Percentiles rank a stretch among this genome's conserved stretches.
These are phyloP conservation scores for Acorus gramineus DNA, from an alignment of 106 monocot genomes.

Conservation along the genomic window DNA sequence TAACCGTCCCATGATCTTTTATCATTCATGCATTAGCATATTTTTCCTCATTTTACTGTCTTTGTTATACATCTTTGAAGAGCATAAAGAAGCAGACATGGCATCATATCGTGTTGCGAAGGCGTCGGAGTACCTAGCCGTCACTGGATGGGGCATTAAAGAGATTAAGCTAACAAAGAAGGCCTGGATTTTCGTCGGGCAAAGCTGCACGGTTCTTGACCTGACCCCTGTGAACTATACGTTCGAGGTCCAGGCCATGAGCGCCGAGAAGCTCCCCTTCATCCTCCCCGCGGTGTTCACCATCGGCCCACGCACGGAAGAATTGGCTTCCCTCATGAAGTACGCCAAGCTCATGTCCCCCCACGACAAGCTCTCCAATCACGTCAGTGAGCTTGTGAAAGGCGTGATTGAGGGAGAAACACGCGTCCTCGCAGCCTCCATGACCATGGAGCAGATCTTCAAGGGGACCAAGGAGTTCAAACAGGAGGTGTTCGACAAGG, in stretches of 20 bases:
- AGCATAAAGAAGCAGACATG: no score
- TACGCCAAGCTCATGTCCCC: constrained; percentile 24
- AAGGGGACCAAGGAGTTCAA: constrained; percentile 25
- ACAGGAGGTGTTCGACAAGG: constrained; percentile 25
- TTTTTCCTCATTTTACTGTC: no score
- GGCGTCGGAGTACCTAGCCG: constrained; percentile 16
- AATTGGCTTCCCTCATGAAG: constrained; percentile 9
- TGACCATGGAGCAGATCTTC: constrained; percentile 34
- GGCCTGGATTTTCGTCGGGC: constrained; percentile 13
- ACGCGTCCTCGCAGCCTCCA: constrained; percentile 18
- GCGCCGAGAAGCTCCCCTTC: constrained; percentile 31
- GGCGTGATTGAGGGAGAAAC: constrained; percentile 31
- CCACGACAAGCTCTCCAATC: constrained; percentile 19
- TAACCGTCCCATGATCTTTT: no score
- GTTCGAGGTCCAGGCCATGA: constrained; percentile 35
- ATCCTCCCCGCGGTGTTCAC: constrained; percentile 30
- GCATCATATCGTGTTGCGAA: constrained; percentile 15
- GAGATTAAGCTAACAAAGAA: constrained; percentile 23
- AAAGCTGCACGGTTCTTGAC: constrained; percentile 9
- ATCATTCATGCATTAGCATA: no score
- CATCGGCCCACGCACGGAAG: constrained; percentile 14
- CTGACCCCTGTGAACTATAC: constrained; percentile 24
- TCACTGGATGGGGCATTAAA: constrained; percentile 6
- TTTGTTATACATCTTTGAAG: no score
- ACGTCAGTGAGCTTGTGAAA: constrained; percentile 19